Conservation (phyloP, 768 basidiomycete genomes). For the Postia placenta region DNA sequence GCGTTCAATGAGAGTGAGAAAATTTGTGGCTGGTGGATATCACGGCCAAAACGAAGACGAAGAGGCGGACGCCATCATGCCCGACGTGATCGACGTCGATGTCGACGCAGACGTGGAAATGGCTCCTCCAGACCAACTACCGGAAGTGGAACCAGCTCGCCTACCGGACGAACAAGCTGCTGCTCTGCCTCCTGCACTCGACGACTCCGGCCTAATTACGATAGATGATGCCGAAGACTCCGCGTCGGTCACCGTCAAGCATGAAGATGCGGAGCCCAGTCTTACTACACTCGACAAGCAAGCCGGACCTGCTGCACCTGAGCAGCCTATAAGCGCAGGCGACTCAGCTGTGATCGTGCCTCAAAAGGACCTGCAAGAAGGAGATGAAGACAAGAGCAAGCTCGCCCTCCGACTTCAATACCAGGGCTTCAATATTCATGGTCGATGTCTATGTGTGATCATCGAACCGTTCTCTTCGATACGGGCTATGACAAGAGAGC, state of each 20-base stretch:
- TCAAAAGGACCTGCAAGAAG: conserved; percentile 20
- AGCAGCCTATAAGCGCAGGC: neutral
- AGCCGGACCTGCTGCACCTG: neutral
- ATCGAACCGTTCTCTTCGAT: conserved; percentile 75
- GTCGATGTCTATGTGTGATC: conserved; percentile 73
- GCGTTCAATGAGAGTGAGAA: conserved; percentile 28
- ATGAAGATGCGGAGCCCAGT: conserved; percentile 16
- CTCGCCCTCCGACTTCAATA: conserved; percentile 70
- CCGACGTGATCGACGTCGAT: neutral
- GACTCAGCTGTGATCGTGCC: neutral
- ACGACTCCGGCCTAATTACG: conserved; percentile 1
- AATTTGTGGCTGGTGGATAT: conserved; percentile 19
- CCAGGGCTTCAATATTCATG: conserved; percentile 64
- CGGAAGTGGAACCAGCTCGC: neutral
- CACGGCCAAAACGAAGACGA: conserved; percentile 22
- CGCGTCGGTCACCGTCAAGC: conserved; percentile 3
- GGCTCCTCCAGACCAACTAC: neutral
- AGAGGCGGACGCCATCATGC: conserved; percentile 14
- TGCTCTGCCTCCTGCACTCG: neutral
- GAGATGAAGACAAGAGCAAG: conserved; percentile 60
- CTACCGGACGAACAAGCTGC: too few relatives aligned
- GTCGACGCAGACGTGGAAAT: conserved; percentile 7
- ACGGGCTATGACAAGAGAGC: conserved; percentile 28
- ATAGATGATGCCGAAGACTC: conserved; percentile 1
- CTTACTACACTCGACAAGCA: neutral